These are phyloP conservation scores for Pyrenochaeta sp. DNA, from an alignment of 2,329 filamentous ascomycete genomes.

Conservation along the genomic window DNA sequence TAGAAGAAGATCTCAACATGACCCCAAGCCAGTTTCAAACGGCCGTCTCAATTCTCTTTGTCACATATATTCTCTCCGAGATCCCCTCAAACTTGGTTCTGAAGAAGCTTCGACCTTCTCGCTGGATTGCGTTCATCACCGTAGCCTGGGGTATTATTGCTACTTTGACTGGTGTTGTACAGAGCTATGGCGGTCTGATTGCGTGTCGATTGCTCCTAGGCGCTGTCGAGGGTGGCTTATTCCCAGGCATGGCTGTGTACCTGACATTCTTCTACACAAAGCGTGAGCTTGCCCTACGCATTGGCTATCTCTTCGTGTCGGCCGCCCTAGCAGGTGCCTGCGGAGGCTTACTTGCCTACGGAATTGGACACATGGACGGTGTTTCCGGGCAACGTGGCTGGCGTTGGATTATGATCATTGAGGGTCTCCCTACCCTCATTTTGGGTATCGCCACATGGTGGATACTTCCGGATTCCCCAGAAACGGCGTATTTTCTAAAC, in stretches of 20 bases:
- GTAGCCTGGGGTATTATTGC: constrained; percentile 65
- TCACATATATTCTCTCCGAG: constrained; percentile 56
- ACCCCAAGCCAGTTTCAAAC: constrained; percentile 72
- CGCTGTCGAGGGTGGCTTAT: constrained; percentile 72
- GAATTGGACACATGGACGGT: constrained; percentile 76
- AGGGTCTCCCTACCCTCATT: constrained; percentile 63
- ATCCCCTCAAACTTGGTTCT: constrained; percentile 57
- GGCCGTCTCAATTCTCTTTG: constrained; percentile 54
- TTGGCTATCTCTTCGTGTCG: constrained; percentile 75
- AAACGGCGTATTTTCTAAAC: constrained; percentile 68
- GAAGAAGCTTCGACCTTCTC: constrained; percentile 54
- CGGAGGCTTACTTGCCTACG: constrained; percentile 76
- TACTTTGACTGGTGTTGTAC: constrained; percentile 72
- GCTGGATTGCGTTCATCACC: constrained; percentile 68
- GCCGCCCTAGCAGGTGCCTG: constrained; percentile 75
- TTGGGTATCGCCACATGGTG: constrained; percentile 64
- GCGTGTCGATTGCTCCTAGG: constrained; percentile 74
- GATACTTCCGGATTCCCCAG: constrained; percentile 71
- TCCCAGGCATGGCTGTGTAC: constrained; percentile 73
- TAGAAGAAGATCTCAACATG: constrained; percentile 69
- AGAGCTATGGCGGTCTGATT: constrained; percentile 71
- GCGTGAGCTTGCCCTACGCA: constrained; percentile 73
- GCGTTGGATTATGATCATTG: constrained; percentile 74
- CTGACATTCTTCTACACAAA: constrained; percentile 80
- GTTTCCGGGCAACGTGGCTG: constrained; percentile 69